A percentile compares a stretch with the other conserved stretches of the same genome.
phyloP scores from a whole-genome alignment of 176 grass and related monocot genomes.

The Saccharum officinarum region DNA sequence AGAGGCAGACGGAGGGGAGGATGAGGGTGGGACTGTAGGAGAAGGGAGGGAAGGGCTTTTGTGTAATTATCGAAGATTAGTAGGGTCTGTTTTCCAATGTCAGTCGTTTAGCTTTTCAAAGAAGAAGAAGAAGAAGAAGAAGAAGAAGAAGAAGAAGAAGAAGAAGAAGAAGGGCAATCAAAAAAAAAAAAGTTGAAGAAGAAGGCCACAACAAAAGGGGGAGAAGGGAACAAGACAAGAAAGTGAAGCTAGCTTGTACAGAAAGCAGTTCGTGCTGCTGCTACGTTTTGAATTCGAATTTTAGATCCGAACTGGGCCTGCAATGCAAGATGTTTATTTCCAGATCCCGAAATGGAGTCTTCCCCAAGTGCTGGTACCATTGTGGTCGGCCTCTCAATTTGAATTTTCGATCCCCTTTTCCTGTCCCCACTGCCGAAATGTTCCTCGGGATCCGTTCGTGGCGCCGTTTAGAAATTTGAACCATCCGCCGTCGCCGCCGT shows the following conservation, averaged over 20 bases:
- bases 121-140: background rate
- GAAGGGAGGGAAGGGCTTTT: slow-evolving; percentile 24
- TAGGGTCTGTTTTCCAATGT: background rate
- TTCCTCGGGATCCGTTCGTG: background rate
- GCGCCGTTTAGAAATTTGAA: background rate
- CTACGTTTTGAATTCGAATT: slow-evolving; percentile 20
- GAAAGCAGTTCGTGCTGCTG: background rate
- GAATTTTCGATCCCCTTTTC: background rate
- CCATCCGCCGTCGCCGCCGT: background rate
- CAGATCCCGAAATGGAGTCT: background rate
- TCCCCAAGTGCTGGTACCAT: background rate
- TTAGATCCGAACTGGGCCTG: background rate
- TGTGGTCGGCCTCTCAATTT: background rate
- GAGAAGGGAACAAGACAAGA: slow-evolving; percentile 17
- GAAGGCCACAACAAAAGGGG: background rate
- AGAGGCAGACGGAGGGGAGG: background rate
- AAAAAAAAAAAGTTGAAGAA: slow-evolving; percentile 6
- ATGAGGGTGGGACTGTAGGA: background rate
- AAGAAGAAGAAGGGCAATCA: too few relatives aligned
- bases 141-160: background rate
- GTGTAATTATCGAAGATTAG: slow-evolving; percentile 22
- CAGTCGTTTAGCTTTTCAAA: slow-evolving; percentile 30
- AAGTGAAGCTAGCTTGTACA: slow-evolving; percentile 21
- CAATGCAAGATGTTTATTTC: background rate
- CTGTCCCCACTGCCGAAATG: background rate